Conservation (phyloP, 2,329 filamentous ascomycete genomes). For the Elsinoe fawcettii region DNA sequence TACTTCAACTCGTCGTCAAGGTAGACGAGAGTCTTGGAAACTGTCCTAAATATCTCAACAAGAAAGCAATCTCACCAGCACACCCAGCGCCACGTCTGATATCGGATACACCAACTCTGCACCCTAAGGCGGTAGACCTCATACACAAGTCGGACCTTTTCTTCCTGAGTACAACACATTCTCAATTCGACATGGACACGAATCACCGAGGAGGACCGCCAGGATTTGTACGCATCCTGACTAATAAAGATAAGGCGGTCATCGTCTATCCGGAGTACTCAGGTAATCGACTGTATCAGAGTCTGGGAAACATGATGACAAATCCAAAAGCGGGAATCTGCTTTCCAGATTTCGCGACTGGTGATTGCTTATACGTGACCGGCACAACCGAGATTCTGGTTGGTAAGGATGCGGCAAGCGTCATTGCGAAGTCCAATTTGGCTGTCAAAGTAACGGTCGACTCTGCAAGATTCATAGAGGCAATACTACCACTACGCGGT, state of each 20-base stretch:
- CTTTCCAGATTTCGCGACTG: slow-evolving; percentile 66
- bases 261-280: slow-evolving; percentile 77
- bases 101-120: slow-evolving; percentile 42
- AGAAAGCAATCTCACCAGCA: slow-evolving; percentile 54
- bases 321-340: slow-evolving; percentile 62
- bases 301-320: slow-evolving; percentile 64
- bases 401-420: slow-evolving; percentile 51
- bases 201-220: slow-evolving; percentile 70
- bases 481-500: slow-evolving; percentile 62
- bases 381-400: slow-evolving; percentile 60
- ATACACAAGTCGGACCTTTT: slow-evolving; percentile 63
- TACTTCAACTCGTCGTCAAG: slow-evolving; percentile 55
- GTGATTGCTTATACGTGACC: slow-evolving; percentile 66
- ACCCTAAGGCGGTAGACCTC: slow-evolving; percentile 49
- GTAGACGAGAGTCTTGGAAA: slow-evolving; percentile 70
- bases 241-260: slow-evolving; percentile 43
- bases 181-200: slow-evolving; percentile 64
- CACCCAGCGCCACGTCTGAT: slow-evolving; percentile 47
- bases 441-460: slow-evolving; percentile 60
- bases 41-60: slow-evolving; percentile 81
- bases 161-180: slow-evolving; percentile 64
- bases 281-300: slow-evolving; percentile 77
- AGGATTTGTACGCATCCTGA: slow-evolving; percentile 64
- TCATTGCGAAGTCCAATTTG: slow-evolving; percentile 64
- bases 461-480: slow-evolving; percentile 53